phyloP scores from a whole-genome alignment of 495 filamentous ascomycete species.

The Jackrogersella minutella region DNA sequence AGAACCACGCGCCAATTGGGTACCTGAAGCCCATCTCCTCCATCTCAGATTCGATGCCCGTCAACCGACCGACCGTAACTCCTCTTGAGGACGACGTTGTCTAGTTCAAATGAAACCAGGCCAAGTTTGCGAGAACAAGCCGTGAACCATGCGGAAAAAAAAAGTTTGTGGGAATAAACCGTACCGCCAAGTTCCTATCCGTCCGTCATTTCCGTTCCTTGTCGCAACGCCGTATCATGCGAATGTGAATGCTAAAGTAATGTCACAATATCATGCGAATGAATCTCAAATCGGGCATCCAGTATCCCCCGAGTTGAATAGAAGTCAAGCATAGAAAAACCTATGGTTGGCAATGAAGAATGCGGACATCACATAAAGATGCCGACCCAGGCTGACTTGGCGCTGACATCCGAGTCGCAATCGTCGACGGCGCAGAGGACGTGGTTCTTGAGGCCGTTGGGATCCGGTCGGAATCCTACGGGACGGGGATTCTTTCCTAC shows the following conservation, averaged over 20 bases:
- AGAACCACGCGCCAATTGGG: neutral
- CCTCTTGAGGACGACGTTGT: neutral
- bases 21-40: neutral
- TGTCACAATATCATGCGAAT: neutral
- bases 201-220: neutral
- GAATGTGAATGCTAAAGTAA: constrained; percentile 4
- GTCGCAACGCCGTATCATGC: constrained; percentile 29
- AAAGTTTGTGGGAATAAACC: neutral
- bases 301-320: neutral
- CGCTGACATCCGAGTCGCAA: constrained; percentile 49
- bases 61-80: neutral
- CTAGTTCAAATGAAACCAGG: neutral
- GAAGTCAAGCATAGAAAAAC: neutral
- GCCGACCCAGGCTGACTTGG: constrained; percentile 55
- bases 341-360: neutral
- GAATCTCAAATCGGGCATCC: constrained; percentile 5
- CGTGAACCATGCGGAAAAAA: neutral
- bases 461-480: constrained; percentile 36
- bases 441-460: constrained; percentile 38
- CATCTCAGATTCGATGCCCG: neutral
- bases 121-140: neutral
- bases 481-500: constrained; percentile 23
- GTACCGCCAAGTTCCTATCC: neutral
- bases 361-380: constrained; percentile 46
- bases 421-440: constrained; percentile 54